phyloP scores from a whole-genome alignment of 1,284 basidiomycete species.

The Cutaneotrichosporon mucoides region DNA sequence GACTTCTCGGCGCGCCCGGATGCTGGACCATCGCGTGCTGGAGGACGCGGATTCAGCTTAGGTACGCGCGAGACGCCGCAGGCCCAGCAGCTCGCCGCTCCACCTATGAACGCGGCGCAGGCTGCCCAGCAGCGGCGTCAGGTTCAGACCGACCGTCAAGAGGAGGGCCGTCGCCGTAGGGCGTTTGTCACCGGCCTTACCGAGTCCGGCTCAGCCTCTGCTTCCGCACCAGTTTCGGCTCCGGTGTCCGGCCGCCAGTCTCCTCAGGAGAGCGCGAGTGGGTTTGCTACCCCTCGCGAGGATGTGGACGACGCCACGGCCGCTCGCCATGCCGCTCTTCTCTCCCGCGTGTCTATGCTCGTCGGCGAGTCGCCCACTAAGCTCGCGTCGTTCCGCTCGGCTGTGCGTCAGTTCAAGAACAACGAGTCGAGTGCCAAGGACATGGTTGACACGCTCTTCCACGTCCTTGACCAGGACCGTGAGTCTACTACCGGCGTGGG shows the following conservation, averaged over 20 bases:
- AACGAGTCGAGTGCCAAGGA: constrained; percentile 78
- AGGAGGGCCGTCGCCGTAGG: constrained; percentile 41
- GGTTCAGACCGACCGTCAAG: constrained; percentile 35
- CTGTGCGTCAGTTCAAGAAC: constrained; percentile 71
- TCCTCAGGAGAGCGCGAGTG: constrained; percentile 23
- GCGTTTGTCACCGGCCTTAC: constrained; percentile 64
- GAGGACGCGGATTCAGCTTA: constrained; percentile 36
- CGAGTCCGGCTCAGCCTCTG: neutral
- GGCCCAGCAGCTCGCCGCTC: constrained; percentile 36
- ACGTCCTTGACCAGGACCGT: constrained; percentile 70
- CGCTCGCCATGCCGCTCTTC: constrained; percentile 61
- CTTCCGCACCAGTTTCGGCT: neutral
- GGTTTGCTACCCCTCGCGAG: constrained; percentile 40
- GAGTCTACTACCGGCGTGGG: constrained; percentile 74
- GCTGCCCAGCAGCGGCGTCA: constrained; percentile 40
- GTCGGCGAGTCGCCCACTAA: constrained; percentile 69
- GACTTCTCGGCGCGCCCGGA: constrained; percentile 56
- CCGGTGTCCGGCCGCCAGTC: constrained; percentile 8
- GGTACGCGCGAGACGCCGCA: constrained; percentile 19
- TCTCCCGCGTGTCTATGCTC: constrained; percentile 63
- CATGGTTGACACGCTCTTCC: constrained; percentile 81
- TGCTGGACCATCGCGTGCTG: constrained; percentile 9
- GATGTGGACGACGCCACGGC: constrained; percentile 46
- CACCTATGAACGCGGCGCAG: constrained; percentile 39
- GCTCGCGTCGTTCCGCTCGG: constrained; percentile 69